phyloP scores from a whole-genome alignment of 2,329 filamentous ascomycete genomes.

The Curvularia lunata region DNA sequence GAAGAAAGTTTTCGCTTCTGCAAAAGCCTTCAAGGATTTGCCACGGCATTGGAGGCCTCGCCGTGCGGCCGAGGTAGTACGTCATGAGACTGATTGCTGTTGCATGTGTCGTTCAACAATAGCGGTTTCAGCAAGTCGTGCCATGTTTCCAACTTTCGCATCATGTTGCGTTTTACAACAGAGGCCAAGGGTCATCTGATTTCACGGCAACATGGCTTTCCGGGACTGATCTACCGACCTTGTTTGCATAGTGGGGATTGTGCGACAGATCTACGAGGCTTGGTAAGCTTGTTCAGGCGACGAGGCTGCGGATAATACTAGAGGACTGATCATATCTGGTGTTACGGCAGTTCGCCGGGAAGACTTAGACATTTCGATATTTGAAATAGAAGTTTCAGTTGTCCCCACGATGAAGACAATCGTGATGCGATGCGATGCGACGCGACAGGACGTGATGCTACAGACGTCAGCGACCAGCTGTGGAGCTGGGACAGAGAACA shows the following conservation, averaged over 20 bases:
- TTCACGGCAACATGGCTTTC: conserved; percentile 10
- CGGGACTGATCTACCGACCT: neutral
- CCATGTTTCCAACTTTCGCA: conserved; percentile 14
- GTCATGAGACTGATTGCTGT: conserved; percentile 4
- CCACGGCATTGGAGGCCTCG: neutral
- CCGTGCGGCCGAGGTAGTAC: neutral
- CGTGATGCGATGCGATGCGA: neutral
- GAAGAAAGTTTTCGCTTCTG: neutral
- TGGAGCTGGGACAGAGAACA: neutral
- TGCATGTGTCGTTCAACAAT: conserved; percentile 9
- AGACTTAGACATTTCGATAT: neutral
- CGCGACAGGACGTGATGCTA: neutral
- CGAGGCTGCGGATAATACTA: neutral
- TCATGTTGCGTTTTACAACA: conserved; percentile 23
- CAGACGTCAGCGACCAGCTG: neutral
- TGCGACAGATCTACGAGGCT: conserved; percentile 9
- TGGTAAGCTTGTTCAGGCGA: conserved; percentile 21
- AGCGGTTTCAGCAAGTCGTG: conserved; percentile 26
- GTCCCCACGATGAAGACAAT: neutral
- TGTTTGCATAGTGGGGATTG: conserved; percentile 1
- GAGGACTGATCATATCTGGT: no score
- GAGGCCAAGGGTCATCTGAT: conserved; percentile 13
- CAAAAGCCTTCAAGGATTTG: neutral
- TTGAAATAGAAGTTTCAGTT: neutral
- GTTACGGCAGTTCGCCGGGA: neutral